Conservation (phyloP, 805 yeast genomes). For the Teunomyces kruisii region DNA sequence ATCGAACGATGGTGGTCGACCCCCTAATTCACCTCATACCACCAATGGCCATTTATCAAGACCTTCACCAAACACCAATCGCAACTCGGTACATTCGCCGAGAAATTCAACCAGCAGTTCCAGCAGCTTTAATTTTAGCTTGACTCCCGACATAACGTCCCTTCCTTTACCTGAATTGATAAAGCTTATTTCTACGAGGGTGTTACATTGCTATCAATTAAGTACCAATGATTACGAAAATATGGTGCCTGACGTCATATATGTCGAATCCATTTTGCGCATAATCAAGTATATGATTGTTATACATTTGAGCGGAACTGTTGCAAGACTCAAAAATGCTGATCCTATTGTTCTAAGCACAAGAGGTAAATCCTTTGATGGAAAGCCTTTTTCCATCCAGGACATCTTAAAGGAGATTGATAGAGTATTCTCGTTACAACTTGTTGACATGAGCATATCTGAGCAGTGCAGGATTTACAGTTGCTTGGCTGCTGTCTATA, state of each 20-base stretch:
- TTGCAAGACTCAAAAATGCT: constrained; percentile 39
- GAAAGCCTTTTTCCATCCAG: constrained; percentile 21
- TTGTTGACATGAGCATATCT: constrained; percentile 32
- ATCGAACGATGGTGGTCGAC: constrained; percentile 2
- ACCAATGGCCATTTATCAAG: neutral
- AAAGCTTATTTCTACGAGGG: constrained; percentile 26
- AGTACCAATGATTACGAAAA: constrained; percentile 66
- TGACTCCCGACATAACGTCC: constrained; percentile 24
- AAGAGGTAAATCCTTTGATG: constrained; percentile 10
- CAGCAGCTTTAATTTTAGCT: constrained; percentile 17
- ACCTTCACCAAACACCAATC: constrained; percentile 4
- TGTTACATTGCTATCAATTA: constrained; percentile 28
- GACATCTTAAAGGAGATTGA: constrained; percentile 45
- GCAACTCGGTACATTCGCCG: constrained; percentile 25
- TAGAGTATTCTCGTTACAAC: constrained; percentile 34
- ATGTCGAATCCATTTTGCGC: constrained; percentile 69
- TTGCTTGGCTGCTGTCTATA: constrained; percentile 63
- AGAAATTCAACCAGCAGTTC: constrained; percentile 32
- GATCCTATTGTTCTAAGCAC: constrained; percentile 45
- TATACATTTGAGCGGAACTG: constrained; percentile 45
- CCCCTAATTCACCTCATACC: neutral
- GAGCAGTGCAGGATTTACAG: constrained; percentile 66
- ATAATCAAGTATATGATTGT: constrained; percentile 59
- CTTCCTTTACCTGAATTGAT: constrained; percentile 35
- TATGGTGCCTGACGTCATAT: constrained; percentile 77